Conservation (phyloP, 208 protist genomes). For the Crithidia sp. region DNA sequence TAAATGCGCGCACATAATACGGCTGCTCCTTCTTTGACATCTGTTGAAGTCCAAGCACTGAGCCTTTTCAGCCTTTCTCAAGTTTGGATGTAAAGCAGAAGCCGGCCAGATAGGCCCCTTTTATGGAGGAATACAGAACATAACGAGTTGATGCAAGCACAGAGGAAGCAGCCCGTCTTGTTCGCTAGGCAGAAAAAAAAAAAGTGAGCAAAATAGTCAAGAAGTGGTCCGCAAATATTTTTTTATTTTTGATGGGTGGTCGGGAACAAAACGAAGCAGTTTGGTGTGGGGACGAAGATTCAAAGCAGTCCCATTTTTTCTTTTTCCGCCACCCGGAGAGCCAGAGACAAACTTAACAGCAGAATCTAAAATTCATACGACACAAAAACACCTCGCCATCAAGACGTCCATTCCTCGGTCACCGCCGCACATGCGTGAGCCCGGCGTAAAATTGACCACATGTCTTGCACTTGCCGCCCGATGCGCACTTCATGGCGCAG, state of each 20-base stretch:
- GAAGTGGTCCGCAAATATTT: not conserved
- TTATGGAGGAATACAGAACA: too few species aligned
- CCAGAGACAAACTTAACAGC: not conserved
- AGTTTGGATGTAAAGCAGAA: too few species aligned
- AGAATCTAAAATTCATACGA: conserved; percentile 6
- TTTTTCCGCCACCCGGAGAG: conserved; percentile 4
- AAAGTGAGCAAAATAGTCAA: conserved; percentile 1
- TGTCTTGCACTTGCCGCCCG: conserved; percentile 86
- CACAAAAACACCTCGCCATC: not conserved
- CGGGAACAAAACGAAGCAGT: not conserved
- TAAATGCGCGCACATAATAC: too few species aligned
- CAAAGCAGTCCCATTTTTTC: conserved; percentile 10
- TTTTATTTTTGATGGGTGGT: conserved; percentile 2
- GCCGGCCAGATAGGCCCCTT: too few species aligned
- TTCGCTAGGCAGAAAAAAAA: not conserved
- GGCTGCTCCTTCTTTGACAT: too few species aligned
- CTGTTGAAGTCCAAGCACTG: too few species aligned
- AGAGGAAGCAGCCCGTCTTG: too few species aligned
- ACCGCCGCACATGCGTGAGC: conserved; percentile 37
- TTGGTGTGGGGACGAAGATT: not conserved
- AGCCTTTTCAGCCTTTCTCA: too few species aligned
- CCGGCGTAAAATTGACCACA: conserved; percentile 76
- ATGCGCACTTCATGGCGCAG: conserved; percentile 92
- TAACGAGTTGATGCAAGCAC: too few species aligned
- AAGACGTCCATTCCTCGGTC: not conserved